Percentiles rank a stretch among this genome's conserved stretches.
These are phyloP conservation scores for Exophiala xenobiotica DNA, from an alignment of 2,329 filamentous ascomycete genomes.

Conservation along the genomic window DNA sequence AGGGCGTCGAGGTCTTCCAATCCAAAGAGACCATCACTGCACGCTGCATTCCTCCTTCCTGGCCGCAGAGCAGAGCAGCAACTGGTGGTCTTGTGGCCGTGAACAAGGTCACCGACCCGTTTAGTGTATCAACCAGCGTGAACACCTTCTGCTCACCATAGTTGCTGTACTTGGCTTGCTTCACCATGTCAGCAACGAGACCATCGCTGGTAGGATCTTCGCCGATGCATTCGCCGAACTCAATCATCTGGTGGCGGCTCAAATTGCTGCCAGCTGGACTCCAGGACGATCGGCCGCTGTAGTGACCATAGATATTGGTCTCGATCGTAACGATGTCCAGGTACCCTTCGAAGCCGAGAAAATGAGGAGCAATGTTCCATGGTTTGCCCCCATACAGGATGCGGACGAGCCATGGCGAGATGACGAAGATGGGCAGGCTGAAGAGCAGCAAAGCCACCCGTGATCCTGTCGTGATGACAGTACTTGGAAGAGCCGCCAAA, in stretches of 20 bases:
- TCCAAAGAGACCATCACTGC: conserved; percentile 49
- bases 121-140: conserved; percentile 41
- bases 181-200: conserved; percentile 19
- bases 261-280: conserved; percentile 35
- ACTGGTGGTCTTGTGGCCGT: conserved; percentile 41
- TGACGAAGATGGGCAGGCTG: not conserved
- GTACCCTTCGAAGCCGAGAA: conserved; percentile 15
- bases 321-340: conserved; percentile 14
- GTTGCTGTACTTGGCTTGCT: conserved; percentile 7
- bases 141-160: conserved; percentile 35
- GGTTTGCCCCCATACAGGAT: conserved; percentile 14
- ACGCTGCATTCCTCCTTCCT: conserved; percentile 49
- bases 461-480: not conserved
- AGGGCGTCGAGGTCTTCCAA: conserved; percentile 42
- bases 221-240: conserved; percentile 31
- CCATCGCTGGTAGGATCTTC: conserved; percentile 36
- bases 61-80: conserved; percentile 45
- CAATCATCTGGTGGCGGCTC: conserved; percentile 35
- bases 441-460: not conserved
- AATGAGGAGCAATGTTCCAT: conserved; percentile 10
- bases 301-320: conserved; percentile 10
- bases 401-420: conserved; percentile 7
- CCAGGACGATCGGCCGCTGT: conserved; percentile 26
- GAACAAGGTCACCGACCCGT: conserved; percentile 39
- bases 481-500: no score